Evolutionary conservation across 2,329 filamentous ascomycete genomes (phyloP), one percentile per base, ranked within the genome.

Genomic region (Nannizziopsis arthrosporioides): DNA sequence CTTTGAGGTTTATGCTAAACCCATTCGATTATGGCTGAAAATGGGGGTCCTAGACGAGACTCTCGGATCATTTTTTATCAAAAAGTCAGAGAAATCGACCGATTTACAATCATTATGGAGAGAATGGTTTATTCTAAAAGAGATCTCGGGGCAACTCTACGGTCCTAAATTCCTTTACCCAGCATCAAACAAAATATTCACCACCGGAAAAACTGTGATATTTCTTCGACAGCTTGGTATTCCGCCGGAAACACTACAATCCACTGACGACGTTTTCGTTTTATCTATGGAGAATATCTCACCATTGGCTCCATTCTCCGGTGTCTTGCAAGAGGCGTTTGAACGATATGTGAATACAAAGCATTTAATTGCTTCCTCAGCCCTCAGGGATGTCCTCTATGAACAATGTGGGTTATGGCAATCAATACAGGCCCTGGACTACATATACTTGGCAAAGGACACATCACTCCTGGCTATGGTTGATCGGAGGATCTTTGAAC

Each of bases 11-110:
- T 96, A 94, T 62, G 73, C 93, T 34, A 80, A 80, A 35, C 85
- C 88, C 0, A 82, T 95, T 39, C 76, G 81, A 32, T 69, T 74
- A 12, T 96, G 90, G 90, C 90, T 94, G 80, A 80, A 86, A 57
- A 75, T 78, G 34, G 90, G 90, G 0, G 77, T 80, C 47, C 67
- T 94, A 2, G 69, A 77, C 1, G 66, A 75, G 0, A 73, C 74
- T 1, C 81, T 88, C 54, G 78, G 78, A 52, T 74, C 78, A 0
- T 92, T 94, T 60, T 94, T 94, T 57, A 75, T 94, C 4, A 74
- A 75, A 2, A 75, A 82, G 50, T 70, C 73, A 2, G 64, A 74
- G 3, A 70, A 72, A 3, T 69, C 76, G 30, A 73, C 47, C 22
- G 54, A 77, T 15, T 66, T 78, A 10, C 72, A 77, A 42, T 78